Evolutionary conservation across 148 eudicot species (phyloP), one percentile per base, ranked within the genome.

Genomic region (Vaccinium corymbosum): DNA sequence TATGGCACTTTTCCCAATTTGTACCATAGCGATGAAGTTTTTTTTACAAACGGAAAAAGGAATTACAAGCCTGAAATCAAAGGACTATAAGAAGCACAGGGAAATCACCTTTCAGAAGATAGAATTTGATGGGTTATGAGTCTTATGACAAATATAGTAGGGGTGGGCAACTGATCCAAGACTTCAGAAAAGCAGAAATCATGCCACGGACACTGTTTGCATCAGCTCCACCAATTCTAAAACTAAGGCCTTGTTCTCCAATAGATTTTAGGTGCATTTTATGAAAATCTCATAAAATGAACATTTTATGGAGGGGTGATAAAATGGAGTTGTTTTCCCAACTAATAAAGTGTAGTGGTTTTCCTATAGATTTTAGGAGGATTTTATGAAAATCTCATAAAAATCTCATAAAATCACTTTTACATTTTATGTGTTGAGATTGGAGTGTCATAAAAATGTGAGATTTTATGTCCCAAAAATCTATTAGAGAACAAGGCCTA

Each of bases 181-280:
- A 1, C 46, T 48, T 10, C 53, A 14, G 1, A 20, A 76, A 76
- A 76, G 55, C 56, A 49, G 79, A 48, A 76, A 76, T 76, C 55
- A 29, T 76, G 17, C 12, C 13, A 76, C 6, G 25, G 27, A 49
- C n/a, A 76, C 13, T 49, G 32, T 6, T 19, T 76, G 29, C 55
- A 73, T 76, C 79, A 76, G 79, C 55, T 49, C 52, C 79, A 76
- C 79, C 55, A 46, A 38, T 17, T 42, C 10, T 48, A 20, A 25
- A 49, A 76, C 51, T 22, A 27, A 27, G 27, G 27, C 27, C 27
- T 27, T 27, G 27, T 27, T 27, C 27, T 27, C 27, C 27, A 27
- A 27, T 27, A 27, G n/a, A n/a, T n/a, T n/a, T n/a, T n/a, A n/a
- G 27, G 27, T 27, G 27, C 27, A 27, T 27, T 27, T 27, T 27